Base-by-base conservation (phyloP, 1,284 basidiomycete species). In the Marasmius tenuissimus region DNA sequence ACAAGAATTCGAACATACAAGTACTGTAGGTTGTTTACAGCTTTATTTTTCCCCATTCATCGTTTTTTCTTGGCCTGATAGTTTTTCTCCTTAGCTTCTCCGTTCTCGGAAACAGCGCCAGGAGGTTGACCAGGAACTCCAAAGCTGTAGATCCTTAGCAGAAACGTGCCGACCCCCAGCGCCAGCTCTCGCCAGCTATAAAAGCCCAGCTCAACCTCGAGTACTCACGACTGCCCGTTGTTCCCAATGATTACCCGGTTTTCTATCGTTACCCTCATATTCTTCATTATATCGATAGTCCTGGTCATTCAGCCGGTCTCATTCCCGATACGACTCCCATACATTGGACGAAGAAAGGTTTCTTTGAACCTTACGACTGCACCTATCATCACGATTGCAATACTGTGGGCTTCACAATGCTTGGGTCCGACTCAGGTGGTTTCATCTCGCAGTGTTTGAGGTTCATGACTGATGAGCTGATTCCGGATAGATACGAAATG, bases 361-460 rank as follows among this genome's bases (percentile, higher is more conserved):
- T 80, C 79, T 1, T 74, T 95, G 20, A 87, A 91, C 62, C 84
- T 91, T 56, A 83, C 86, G 51, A 89, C 89, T 0, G 89, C 89
- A 0, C 96, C 96, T 3, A 85, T 95, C 20, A 73, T 91, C 40
- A 89, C 90, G 1, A 94, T 96, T 9, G 78, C 92, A 0, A 71
- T 97, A 38, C 79, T 97, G 12, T 88, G 95, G 68, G 91, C 90
- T 0, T 82, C 87, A 0, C 86, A 87, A 57, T 91, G 89, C 61
- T 85, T 97, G 20, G 83, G 88, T 60, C 81, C 87, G 0, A 65
- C 69, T 5, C 65, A 67, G 61, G 65, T 66, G 49, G 34, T 52
- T 57, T 14, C 18, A 22, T 18, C 37, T 14, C 18, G 37, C 18
- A 27, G 27, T 18, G 11, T 12, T 33, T 22, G 38, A 35, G 45